Percentiles rank a stretch among this genome's conserved stretches.
Evolutionary conservation across 306 rosid species (phyloP).

Genomic region (Fragaria ananassa): DNA sequence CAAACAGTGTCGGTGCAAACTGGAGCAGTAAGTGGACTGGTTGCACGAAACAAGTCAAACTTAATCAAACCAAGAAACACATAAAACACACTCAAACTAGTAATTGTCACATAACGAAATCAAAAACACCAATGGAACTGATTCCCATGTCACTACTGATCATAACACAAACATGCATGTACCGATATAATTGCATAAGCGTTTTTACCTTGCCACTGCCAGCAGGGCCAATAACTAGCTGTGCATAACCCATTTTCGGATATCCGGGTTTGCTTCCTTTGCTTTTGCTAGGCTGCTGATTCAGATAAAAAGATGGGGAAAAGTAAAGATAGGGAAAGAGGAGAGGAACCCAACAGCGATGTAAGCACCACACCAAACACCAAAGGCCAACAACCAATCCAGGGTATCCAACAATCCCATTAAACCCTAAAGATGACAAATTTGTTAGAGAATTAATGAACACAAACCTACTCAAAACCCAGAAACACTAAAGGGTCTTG

Average conservation of each 20-base stretch:
- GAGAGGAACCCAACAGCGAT: slow-evolving; percentile 55
- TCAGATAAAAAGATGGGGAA: slow-evolving; percentile 32
- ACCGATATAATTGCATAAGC: not conserved
- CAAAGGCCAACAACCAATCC: slow-evolving; percentile 43
- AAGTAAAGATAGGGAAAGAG: slow-evolving; percentile 43
- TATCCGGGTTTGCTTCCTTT: slow-evolving; percentile 6
- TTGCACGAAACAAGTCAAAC: slow-evolving; percentile 11
- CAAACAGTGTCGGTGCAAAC: slow-evolving; percentile 61
- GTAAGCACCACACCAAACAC: slow-evolving; percentile 60
- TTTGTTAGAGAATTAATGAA: not conserved
- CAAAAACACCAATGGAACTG: not conserved
- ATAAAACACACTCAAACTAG: slow-evolving; percentile 6
- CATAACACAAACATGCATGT: not conserved
- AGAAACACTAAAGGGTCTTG: not conserved
- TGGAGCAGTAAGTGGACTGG: slow-evolving; percentile 84
- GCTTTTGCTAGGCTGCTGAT: not conserved
- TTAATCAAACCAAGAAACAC: not conserved
- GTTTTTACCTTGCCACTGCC: slow-evolving; percentile 74
- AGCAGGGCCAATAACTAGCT: slow-evolving; percentile 65
- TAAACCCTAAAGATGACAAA: not conserved
- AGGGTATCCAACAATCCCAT: slow-evolving; percentile 49
- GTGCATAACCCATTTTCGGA: slow-evolving; percentile 54
- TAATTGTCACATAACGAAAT: not conserved
- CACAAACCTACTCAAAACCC: not conserved
- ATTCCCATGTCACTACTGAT: not conserved